phyloP scores from a whole-genome alignment of 352 stramenopile species.

The Pythium vanterpoolii region DNA sequence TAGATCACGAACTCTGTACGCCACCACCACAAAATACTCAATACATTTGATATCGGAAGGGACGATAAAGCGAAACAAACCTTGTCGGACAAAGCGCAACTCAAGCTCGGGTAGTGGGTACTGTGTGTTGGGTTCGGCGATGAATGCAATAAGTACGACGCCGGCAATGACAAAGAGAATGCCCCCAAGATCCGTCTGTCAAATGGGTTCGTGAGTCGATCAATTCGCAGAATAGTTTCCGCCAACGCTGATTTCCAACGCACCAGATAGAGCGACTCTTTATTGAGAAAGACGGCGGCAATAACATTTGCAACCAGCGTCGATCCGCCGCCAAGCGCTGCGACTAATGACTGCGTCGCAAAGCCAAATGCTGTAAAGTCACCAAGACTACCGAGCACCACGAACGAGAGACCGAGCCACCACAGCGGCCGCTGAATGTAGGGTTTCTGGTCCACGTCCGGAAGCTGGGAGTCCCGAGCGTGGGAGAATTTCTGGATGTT shows the following conservation, averaged over 20 bases:
- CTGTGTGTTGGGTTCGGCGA: constrained; percentile 81
- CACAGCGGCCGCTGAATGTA: constrained; percentile 88
- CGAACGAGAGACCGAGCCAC: constrained; percentile 79
- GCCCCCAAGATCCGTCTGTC: constrained; percentile 71
- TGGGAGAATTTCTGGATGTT: constrained; percentile 11
- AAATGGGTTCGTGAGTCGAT: neutral
- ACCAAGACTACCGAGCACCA: constrained; percentile 77
- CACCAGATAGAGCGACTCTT: constrained; percentile 68
- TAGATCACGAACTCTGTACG: constrained; percentile 50
- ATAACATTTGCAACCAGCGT: constrained; percentile 89
- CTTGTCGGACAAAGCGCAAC: constrained; percentile 70
- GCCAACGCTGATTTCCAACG: neutral
- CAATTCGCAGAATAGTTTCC: neutral
- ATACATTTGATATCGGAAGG: neutral
- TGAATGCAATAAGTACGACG: constrained; percentile 84
- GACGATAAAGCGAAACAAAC: constrained; percentile 23
- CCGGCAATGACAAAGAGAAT: constrained; percentile 86
- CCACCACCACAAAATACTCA: neutral
- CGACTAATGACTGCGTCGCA: constrained; percentile 87
- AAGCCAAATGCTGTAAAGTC: constrained; percentile 90
- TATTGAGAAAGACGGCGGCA: constrained; percentile 82
- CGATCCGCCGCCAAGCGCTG: constrained; percentile 75
- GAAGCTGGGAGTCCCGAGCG: constrained; percentile 20
- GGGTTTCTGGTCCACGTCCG: constrained; percentile 45
- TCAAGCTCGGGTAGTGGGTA: constrained; percentile 86